Evolutionary conservation across 202 grass and related monocot species (phyloP).

Genomic region (Schoenoplectus triqueter): DNA sequence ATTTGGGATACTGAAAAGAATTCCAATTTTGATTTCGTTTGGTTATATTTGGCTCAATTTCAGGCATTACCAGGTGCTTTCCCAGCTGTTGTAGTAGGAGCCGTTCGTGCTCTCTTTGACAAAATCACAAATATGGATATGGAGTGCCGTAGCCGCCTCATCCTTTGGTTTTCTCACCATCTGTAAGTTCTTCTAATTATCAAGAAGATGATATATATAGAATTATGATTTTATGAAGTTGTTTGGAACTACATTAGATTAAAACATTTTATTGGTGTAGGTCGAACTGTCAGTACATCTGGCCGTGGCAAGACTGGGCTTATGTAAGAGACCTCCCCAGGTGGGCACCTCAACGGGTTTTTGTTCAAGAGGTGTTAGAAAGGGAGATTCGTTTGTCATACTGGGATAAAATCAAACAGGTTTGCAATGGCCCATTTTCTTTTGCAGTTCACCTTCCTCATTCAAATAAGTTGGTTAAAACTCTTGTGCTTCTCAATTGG

Average conservation of each 20-base stretch:
- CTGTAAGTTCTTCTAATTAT: slow-evolving; percentile 65
- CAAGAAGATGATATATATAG: neutral
- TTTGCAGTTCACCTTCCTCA: slow-evolving; percentile 17
- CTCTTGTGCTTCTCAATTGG: slow-evolving; percentile 18
- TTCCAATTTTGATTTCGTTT: slow-evolving; percentile 25
- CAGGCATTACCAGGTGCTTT: slow-evolving; percentile 97
- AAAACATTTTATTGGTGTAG: slow-evolving; percentile 48
- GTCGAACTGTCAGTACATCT: slow-evolving; percentile 98
- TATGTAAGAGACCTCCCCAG: slow-evolving; percentile 94
- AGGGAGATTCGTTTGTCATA: slow-evolving; percentile 94
- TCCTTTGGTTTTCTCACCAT: slow-evolving; percentile 99
- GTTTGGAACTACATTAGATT: slow-evolving; percentile 32
- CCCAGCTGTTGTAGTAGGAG: slow-evolving; percentile 92
- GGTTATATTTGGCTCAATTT: slow-evolving; percentile 38
- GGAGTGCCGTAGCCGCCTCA: slow-evolving; percentile 93
- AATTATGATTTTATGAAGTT: slow-evolving; percentile 1
- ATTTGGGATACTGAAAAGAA: slow-evolving; percentile 7
- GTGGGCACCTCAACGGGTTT: slow-evolving; percentile 94
- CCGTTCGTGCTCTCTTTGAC: slow-evolving; percentile 95
- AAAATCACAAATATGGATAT: slow-evolving; percentile 94
- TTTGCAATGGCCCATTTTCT: slow-evolving; percentile 36
- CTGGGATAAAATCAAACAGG: slow-evolving; percentile 99
- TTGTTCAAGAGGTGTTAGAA: slow-evolving; percentile 99
- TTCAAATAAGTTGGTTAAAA: slow-evolving; percentile 5
- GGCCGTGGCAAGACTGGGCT: slow-evolving; percentile 98